These are phyloP conservation scores for Colletotrichum sp. DNA, from an alignment of 2,329 filamentous ascomycete genomes.

Conservation along the genomic window DNA sequence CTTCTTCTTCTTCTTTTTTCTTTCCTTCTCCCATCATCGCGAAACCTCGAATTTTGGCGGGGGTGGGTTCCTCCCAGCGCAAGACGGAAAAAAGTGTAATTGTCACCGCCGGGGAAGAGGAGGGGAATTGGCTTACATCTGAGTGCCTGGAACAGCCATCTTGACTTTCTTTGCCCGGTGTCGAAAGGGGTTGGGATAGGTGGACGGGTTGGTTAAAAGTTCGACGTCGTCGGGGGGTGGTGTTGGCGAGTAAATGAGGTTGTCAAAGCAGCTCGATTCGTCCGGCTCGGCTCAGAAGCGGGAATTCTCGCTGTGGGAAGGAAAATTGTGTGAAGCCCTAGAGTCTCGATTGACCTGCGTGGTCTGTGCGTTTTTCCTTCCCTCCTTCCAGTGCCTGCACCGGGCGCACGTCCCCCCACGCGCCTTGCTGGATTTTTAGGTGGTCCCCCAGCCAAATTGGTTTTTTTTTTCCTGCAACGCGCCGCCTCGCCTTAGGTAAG, in stretches of 20 bases:
- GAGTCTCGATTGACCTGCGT: neutral
- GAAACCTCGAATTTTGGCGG: neutral
- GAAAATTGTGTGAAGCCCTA: slow-evolving; percentile 8
- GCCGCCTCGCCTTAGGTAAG: neutral
- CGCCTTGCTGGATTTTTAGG: neutral
- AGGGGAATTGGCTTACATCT: slow-evolving; percentile 57
- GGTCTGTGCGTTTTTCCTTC: slow-evolving; percentile 9
- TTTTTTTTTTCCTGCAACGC: neutral
- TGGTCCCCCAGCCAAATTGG: neutral
- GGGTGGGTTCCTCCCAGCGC: neutral
- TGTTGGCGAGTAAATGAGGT: slow-evolving; percentile 14
- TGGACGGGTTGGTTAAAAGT: slow-evolving; percentile 37
- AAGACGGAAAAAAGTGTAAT: neutral
- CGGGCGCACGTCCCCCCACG: neutral
- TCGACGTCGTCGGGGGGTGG: slow-evolving; percentile 34
- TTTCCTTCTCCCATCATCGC: neutral
- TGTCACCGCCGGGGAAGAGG: neutral
- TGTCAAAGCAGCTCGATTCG: slow-evolving; percentile 10
- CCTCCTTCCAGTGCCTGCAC: neutral
- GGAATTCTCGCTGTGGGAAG: neutral
- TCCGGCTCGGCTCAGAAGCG: neutral
- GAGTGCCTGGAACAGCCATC: slow-evolving; percentile 65
- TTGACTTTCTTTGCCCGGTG: slow-evolving; percentile 43
- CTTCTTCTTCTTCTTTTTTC: neutral
- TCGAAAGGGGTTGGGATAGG: slow-evolving; percentile 23